Base-by-base conservation (phyloP, 768 basidiomycete genomes). In the Leccinum disarticulatum region DNA sequence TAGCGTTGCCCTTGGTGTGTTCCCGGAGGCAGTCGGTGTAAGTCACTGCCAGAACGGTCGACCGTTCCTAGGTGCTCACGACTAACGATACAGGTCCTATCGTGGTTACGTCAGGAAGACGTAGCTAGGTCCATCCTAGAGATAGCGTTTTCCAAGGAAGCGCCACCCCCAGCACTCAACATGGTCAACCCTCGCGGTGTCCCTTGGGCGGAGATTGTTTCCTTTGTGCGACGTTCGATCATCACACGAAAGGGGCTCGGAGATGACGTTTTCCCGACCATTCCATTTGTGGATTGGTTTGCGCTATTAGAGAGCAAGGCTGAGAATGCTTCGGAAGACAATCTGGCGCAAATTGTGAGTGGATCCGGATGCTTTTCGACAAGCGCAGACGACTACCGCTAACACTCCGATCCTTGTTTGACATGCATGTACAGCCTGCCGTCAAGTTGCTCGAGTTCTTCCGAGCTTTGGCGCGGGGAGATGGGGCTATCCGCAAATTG, bases 71-170 rank as follows among this genome's bases (percentile, higher is more conserved):
- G 17, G 8, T 38, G 38, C 17, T 38, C 38, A 38, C 38, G 38
- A 38, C 17, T 9, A 9, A 4, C 4, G 15, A 14, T n/a, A 4
- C 33, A 81, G 79, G 56, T 62, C 3, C 66, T 78, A 7, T 78
- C 78, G 0, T 81, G 80, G 81, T 47, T 82, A 5, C 78, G 81
- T 0, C 70, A 74, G 55, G 73, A 81, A 61, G 67, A 72, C 3
- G 79, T 74, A 0, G 77, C 79, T 0, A 17, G 67, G 31, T 69
- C 72, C 0, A 63, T 80, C 6, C 41, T 76, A 10, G 71, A 78
- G 59, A 54, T 67, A 2, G 68, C 68, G 9, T 66, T 73, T 46
- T 30, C 52, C 2, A 56, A 59, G 28, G 64, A 48, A 2, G 59
- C 67, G 0, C 54, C 59, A 1, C 70, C 68, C 2, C 59, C 70